These are phyloP conservation scores for Dichomitus squalens DNA, from an alignment of 1,284 basidiomycete genomes.

Conservation along the genomic window DNA sequence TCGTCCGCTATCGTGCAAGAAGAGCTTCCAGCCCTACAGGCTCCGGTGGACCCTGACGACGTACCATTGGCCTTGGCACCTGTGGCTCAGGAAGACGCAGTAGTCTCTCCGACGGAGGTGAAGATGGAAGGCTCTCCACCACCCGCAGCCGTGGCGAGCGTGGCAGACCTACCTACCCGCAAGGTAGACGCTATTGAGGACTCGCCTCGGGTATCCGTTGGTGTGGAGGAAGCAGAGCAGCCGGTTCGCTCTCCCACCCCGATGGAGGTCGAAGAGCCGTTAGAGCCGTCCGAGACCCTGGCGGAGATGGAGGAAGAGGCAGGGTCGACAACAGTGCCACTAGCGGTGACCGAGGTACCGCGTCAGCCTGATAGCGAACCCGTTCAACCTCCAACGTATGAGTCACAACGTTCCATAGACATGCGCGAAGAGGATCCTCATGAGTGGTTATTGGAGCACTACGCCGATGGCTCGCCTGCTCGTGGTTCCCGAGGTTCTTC, in stretches of 20 bases:
- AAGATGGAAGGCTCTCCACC: not conserved
- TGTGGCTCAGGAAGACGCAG: not conserved
- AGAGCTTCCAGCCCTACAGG: not conserved
- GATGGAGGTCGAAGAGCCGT: not conserved
- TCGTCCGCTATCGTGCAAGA: not conserved
- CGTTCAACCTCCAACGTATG: not conserved
- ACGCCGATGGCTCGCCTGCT: constrained; percentile 22
- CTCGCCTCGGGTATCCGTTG: not conserved
- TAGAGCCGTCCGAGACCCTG: not conserved
- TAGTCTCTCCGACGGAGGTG: not conserved
- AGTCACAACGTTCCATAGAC: not conserved
- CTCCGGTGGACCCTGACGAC: not conserved
- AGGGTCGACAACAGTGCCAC: not conserved
- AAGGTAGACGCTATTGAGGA: not conserved
- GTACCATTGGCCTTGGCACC: not conserved
- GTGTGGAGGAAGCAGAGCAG: constrained; percentile 6
- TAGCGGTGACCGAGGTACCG: not conserved
- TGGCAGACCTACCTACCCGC: not conserved
- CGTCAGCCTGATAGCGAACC: not conserved
- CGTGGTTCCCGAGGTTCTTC: constrained; percentile 15
- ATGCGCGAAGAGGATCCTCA: constrained; percentile 48
- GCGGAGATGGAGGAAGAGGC: not conserved
- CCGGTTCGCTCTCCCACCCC: not conserved
- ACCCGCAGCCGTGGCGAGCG: not conserved
- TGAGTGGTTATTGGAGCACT: constrained; percentile 61